A percentile compares a stretch with the other conserved stretches of the same genome.
These are phyloP conservation scores for Trapa bicornis DNA, from an alignment of 345 rosid species.

Conservation along the genomic window DNA sequence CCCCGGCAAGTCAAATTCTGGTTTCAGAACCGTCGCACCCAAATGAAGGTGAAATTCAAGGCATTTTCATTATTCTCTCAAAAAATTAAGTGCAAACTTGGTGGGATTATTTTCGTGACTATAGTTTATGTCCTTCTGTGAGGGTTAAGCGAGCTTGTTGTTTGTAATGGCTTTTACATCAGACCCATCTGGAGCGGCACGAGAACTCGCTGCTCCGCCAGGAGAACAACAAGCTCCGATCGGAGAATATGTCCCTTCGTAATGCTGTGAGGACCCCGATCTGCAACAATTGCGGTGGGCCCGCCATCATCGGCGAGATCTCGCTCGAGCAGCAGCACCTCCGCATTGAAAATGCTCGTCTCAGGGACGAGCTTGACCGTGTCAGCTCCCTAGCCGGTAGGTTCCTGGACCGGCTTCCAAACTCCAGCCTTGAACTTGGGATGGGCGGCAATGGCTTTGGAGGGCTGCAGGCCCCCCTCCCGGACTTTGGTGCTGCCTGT, in stretches of 20 bases:
- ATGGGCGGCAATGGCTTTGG: conserved; percentile 18
- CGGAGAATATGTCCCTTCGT: conserved; percentile 80
- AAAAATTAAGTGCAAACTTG: not conserved
- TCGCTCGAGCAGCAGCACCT: conserved; percentile 89
- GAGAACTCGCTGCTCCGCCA: conserved; percentile 77
- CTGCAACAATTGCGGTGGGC: conserved; percentile 83
- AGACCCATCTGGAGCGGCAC: conserved; percentile 53
- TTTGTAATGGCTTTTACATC: not conserved
- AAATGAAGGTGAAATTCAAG: conserved; percentile 55
- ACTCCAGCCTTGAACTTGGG: conserved; percentile 66
- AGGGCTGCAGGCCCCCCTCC: conserved; percentile 18
- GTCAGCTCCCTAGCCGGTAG: conserved; percentile 79
- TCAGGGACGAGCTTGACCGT: conserved; percentile 78
- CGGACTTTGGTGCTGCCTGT: conserved; percentile 33
- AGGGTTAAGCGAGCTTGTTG: not conserved
- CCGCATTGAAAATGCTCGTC: conserved; percentile 67
- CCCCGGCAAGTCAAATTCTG: conserved; percentile 94
- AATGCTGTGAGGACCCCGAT: conserved; percentile 88
- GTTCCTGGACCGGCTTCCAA: conserved; percentile 66
- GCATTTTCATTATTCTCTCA: no score
- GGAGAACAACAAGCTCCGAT: conserved; percentile 83
- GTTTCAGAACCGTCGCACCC: conserved; percentile 94
- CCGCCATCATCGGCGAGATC: conserved; percentile 65
- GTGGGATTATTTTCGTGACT: no score
- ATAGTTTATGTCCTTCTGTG: no score